Base-by-base conservation (phyloP, 768 basidiomycete species). In the Termitomyces sp. region DNA sequence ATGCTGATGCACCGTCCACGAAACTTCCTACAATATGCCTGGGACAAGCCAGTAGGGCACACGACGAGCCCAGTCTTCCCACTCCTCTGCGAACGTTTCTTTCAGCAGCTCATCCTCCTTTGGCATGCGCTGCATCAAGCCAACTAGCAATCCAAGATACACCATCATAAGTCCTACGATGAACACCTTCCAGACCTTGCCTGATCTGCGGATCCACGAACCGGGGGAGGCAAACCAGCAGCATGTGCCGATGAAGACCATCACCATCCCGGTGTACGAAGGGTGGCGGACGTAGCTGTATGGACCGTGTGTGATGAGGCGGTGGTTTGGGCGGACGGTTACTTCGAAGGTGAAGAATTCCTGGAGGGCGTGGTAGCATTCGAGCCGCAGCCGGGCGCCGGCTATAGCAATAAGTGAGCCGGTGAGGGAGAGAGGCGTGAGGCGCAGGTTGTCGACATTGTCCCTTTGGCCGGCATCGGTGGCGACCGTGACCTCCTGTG, bases 291-390 rank as follows among this genome's bases (percentile, higher is more conserved):
- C 35, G 16, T 36, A 23, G 36, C 36, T 1, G 18, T 52, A 52
- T 26, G 35, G 51, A 2, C 51, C 35, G 13, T 16, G 10, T 2
- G 32, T 38, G 20, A 52, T 28, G 20, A 52, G 35, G 3, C 18
- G 38, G 36, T 52, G 51, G 14, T 38, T 14, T 1, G 38, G 20
- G 0, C 51, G 51, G 51, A 52, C 6, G 16, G 51, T 36, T 6
- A 52, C 26, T 23, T 52, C 40, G 51, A 78, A 79, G 16, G 76
- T 79, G 65, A 76, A 78, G 26, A 73, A 61, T 8, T 61, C 36
- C 14, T 73, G 73, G 23, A 79, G 68, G 18, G 65, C 61, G 32
- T 65, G 72, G 63, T 72, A 78, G 58, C 74, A 79, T 56, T 63
- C 64, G 9, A 74, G 48, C n/a, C 80, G 77, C 4, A 80, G 59